phyloP scores from a whole-genome alignment of 768 basidiomycete genomes.

The Boletales sp. region DNA sequence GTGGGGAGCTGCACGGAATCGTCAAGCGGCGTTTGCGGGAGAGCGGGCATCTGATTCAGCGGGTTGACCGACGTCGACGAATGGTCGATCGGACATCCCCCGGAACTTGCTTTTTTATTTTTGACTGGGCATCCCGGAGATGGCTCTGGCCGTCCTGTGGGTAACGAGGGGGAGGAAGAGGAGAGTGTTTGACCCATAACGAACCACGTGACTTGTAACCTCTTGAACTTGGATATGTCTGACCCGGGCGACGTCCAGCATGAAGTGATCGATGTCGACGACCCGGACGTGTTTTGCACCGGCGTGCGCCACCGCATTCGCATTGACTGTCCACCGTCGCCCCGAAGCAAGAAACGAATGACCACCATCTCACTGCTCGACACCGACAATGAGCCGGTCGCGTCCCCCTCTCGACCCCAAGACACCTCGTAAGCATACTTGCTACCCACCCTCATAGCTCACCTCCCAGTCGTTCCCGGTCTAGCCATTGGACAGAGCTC shows the following conservation, averaged over 20 bases:
- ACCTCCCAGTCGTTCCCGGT: conserved; percentile 1
- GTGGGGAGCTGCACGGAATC: conserved; percentile 65
- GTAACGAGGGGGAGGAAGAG: conserved; percentile 9
- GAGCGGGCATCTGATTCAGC: conserved; percentile 84
- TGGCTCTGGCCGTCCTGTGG: not conserved
- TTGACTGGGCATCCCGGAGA: conserved; percentile 41
- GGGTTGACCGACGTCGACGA: conserved; percentile 50
- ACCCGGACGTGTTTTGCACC: conserved; percentile 15
- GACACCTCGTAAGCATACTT: not conserved
- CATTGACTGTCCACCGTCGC: conserved; percentile 12
- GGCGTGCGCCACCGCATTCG: conserved; percentile 16
- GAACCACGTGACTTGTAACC: conserved; percentile 9
- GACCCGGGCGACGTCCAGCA: conserved; percentile 5
- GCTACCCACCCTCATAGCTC: not conserved
- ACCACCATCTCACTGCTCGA: conserved; percentile 14
- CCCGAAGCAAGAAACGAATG: conserved; percentile 11
- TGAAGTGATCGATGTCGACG: conserved; percentile 25
- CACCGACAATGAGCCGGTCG: conserved; percentile 9
- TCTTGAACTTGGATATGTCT: not conserved
- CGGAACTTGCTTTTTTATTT: conserved; percentile 28
- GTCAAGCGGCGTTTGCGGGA: conserved; percentile 60
- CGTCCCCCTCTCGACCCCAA: conserved; percentile 6
- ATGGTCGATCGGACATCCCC: conserved; percentile 59
- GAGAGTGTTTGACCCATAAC: conserved; percentile 20
- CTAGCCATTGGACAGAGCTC: conserved; percentile 15